Base-by-base conservation (phyloP, 225 moss, liverwort and hornwort genomes). In the Polytrichum formosum region DNA sequence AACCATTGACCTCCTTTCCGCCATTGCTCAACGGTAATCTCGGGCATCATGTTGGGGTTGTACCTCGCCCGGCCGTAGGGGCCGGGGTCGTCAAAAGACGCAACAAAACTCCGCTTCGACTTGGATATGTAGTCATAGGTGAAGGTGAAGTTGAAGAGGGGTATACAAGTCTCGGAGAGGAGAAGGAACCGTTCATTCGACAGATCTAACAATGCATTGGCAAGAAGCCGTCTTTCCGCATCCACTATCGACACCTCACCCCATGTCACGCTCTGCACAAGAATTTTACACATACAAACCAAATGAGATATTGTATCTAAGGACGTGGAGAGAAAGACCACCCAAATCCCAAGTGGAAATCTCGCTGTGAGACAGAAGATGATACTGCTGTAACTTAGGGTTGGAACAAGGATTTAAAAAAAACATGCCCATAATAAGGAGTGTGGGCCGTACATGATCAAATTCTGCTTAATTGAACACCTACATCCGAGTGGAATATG, bases 1-100 rank as follows among this genome's bases (percentile, higher is more conserved):
- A 88, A 88, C 88, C 88, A 88, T 18, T 88, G 88, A 67, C 88
- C 76, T 74, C 88, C 88, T 31, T 88, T 88, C 28, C 88, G 80
- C 74, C 85, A 88, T 75, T 85, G 85, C n/a, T 88, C 80, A 1
- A 81, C 16, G 25, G 64, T 0, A 18, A 87, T 61, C 75, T 87
- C 87, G 0, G 87, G 87, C 74, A 84, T 54, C 87, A 87, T 84
- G 56, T 55, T 72, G 4, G 72, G 72, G 35, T 81, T 72, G 74
- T 87, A 84, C 70, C 87, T 78, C 35, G 77, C 87, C 20, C 87
- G 83, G 19, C 87, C 87, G 17, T 84, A 87, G 17, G 87, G 87
- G 18, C 81, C 81, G n/a, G 84, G 87, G 67, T 87, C 87, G 10
- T 87, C 87, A 54, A 79, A 81, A 1, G 79, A 82, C 0, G 22